Evolutionary conservation across 2,329 filamentous ascomycete species (phyloP).

Genomic region (Colletotrichum chlorophyti): DNA sequence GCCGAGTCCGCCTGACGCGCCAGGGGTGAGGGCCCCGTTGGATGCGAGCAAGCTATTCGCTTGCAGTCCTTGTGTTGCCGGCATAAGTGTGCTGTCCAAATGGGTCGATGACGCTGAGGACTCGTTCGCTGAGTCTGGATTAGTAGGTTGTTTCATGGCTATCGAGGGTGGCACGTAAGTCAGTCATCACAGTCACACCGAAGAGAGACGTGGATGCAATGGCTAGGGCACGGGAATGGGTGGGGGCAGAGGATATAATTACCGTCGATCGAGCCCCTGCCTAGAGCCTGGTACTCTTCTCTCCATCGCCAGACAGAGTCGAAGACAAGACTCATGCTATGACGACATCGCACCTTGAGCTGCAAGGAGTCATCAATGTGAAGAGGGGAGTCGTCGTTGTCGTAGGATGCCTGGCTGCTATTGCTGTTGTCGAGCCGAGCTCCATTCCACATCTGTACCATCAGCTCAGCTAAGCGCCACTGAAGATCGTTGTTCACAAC

Average conservation of each 20-base stretch:
- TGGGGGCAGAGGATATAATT: conserved; percentile 42
- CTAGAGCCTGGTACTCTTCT: conserved; percentile 77
- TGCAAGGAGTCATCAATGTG: conserved; percentile 75
- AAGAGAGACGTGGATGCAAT: conserved; percentile 31
- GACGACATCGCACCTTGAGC: conserved; percentile 81
- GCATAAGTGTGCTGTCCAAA: conserved; percentile 65
- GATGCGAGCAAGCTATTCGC: conserved; percentile 54
- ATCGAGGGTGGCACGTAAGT: conserved; percentile 37
- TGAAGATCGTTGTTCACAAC: conserved; percentile 81
- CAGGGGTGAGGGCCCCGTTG: conserved; percentile 61
- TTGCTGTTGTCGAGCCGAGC: conserved; percentile 58
- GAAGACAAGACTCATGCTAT: conserved; percentile 86
- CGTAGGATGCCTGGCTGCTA: conserved; percentile 49
- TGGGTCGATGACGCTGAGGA: conserved; percentile 73
- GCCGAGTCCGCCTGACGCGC: conserved; percentile 45
- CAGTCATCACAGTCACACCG: conserved; percentile 33
- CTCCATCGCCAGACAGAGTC: conserved; percentile 88
- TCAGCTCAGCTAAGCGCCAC: conserved; percentile 81
- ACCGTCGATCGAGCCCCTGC: conserved; percentile 75
- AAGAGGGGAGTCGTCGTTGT: conserved; percentile 55
- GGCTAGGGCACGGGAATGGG: conserved; percentile 18
- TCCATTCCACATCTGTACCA: conserved; percentile 86
- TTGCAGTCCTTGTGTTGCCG: conserved; percentile 53
- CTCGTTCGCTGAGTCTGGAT: conserved; percentile 79
- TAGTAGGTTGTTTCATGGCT: conserved; percentile 85